Evolutionary conservation across 2,329 filamentous ascomycete species (phyloP).

Genomic region (Clarireedia homoeocarpa): DNA sequence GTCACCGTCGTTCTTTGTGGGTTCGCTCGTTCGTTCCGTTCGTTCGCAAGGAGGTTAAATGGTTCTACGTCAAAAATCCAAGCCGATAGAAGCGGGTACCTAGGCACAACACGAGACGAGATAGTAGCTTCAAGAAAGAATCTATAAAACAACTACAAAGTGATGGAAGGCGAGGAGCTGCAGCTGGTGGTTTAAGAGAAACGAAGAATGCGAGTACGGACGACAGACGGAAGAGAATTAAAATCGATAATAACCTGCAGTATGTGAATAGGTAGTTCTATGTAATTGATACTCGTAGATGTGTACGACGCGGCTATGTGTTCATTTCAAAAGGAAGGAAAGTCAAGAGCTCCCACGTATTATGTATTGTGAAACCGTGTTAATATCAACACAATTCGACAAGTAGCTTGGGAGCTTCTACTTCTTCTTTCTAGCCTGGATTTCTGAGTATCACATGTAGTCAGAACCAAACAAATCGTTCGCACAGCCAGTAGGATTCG

Average conservation of each 20-base stretch:
- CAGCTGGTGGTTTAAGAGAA: too few species aligned
- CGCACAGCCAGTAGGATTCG: too few species aligned
- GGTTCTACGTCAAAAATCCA: background rate
- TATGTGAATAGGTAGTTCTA: too few species aligned
- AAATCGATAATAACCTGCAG: too few species aligned
- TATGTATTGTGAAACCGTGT: constrained; percentile 6
- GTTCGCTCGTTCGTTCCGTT: background rate
- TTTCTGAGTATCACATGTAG: too few species aligned
- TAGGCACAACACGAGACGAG: background rate
- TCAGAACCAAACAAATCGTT: too few species aligned
- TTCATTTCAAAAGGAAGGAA: too few species aligned
- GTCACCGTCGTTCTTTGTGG: background rate
- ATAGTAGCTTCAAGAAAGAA: background rate
- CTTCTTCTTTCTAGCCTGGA: background rate
- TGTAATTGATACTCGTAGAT: too few species aligned
- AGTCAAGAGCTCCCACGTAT: too few species aligned
- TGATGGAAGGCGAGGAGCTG: background rate
- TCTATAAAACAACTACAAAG: constrained; percentile 1
- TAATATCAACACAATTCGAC: constrained; percentile 3
- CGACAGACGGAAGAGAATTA: too few species aligned
- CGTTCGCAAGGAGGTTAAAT: background rate
- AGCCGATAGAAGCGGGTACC: background rate
- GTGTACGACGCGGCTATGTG: too few species aligned
- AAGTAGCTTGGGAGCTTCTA: background rate
- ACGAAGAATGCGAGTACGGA: too few species aligned